These are phyloP conservation scores for Rubus parviflorus DNA, from an alignment of 306 rosid species.

Conservation along the genomic window DNA sequence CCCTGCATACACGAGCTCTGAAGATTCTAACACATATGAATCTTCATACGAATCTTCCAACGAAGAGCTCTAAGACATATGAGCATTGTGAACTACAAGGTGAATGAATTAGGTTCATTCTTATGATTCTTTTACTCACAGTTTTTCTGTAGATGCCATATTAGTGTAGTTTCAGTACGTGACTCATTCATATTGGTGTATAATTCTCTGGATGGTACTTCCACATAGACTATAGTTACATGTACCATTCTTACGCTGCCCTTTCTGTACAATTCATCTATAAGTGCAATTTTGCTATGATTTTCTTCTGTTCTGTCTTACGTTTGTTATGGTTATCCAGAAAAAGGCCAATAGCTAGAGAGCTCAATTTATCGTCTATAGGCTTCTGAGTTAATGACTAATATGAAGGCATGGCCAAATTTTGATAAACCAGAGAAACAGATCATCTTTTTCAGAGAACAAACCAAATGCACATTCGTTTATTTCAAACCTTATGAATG, in stretches of 20 bases:
- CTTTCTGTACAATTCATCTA: background rate
- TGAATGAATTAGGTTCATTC: conserved; percentile 24
- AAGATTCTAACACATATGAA: conserved; percentile 19
- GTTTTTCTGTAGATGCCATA: conserved; percentile 5
- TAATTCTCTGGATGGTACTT: background rate
- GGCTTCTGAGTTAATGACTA: background rate
- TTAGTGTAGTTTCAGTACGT: background rate
- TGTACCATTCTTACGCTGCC: background rate
- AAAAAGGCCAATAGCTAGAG: background rate
- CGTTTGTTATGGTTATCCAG: background rate
- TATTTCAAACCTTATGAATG: background rate
- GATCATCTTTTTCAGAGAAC: background rate
- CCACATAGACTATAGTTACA: background rate
- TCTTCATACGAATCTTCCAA: conserved; percentile 17
- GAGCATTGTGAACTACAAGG: conserved; percentile 53
- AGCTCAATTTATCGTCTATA: background rate
- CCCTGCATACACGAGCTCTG: conserved; percentile 20
- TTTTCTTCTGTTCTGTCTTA: background rate
- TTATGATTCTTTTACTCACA: conserved; percentile 8
- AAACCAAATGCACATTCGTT: background rate
- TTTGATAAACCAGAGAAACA: background rate
- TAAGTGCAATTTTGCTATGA: background rate
- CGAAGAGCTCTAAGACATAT: conserved; percentile 33
- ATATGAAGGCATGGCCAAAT: background rate
- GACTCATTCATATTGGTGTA: conserved; percentile 9